Conservation (phyloP, 352 stramenopile genomes). For the Pythium guiyangense region DNA sequence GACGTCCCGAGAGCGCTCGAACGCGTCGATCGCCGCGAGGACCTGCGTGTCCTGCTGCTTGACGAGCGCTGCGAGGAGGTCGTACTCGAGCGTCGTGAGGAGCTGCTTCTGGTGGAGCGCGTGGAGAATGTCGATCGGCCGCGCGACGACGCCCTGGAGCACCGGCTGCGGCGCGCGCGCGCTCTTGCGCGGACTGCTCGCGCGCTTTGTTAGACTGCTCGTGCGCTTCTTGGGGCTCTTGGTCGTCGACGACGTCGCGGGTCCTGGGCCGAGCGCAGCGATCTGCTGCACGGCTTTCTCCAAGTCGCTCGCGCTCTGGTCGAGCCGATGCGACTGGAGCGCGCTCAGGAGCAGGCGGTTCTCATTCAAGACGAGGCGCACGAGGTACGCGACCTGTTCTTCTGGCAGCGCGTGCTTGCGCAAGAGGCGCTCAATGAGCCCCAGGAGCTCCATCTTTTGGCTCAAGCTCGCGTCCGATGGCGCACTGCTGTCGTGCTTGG, state of each 20-base stretch:
- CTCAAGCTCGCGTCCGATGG: constrained; percentile 12
- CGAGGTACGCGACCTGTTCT: constrained; percentile 38
- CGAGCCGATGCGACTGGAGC: constrained; percentile 44
- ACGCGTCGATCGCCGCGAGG: constrained; percentile 32
- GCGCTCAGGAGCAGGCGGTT: constrained; percentile 51
- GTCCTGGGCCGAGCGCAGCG: constrained; percentile 24
- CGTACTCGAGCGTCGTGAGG: constrained; percentile 56
- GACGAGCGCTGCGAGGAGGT: constrained; percentile 56
- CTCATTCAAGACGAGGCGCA: constrained; percentile 43
- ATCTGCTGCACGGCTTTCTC: constrained; percentile 52
- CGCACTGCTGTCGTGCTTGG: constrained; percentile 1
- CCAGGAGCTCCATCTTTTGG: constrained; percentile 47
- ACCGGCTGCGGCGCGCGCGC: neutral
- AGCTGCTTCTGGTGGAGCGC: constrained; percentile 50
- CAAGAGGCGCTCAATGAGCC: constrained; percentile 42
- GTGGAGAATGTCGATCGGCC: constrained; percentile 34
- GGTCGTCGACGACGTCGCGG: neutral
- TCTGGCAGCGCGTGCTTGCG: constrained; percentile 57
- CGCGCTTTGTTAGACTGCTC: too few species aligned
- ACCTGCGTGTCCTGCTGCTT: constrained; percentile 52
- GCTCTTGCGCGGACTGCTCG: constrained; percentile 12
- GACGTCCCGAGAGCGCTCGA: constrained; percentile 30
- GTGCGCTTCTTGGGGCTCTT: constrained; percentile 2
- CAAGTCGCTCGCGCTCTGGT: constrained; percentile 37
- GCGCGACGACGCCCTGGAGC: constrained; percentile 13